Evolutionary conservation across 2,329 filamentous ascomycete genomes (phyloP), one percentile per base, ranked within the genome.

Genomic region (Cladosporium sp.): DNA sequence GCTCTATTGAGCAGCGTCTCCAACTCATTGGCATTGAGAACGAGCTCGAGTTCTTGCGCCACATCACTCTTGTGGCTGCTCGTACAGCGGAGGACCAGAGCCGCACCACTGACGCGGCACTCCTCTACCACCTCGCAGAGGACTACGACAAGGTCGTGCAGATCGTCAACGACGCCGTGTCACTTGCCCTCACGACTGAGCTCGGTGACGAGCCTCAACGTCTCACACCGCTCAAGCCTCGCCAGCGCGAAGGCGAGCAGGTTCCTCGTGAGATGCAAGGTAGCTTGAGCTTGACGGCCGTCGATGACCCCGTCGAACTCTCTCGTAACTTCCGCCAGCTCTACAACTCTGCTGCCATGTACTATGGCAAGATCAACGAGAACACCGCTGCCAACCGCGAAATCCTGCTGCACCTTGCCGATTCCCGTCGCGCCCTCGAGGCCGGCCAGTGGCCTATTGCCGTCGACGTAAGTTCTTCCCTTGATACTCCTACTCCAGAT

Each of bases 111-210:
- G 95, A 99, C 78, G 93, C 96, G 2, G 94, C 98, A 15, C 85
- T 99, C 60, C 84, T 99, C 61, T 98, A 96, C 78, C 94, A 99
- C 78, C 84, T 99, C 52, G 94, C 95, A 0, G 92, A 92, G 74
- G 93, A 99, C 77, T 98, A 96, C 77, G 93, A 99, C 77, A 93
- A 89, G 64, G 96, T 98, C n/a, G 88, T 97, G 52, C 83, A 87
- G 30, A 94, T 98, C 70, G 87, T 98, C 74, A 97, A 93, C 79
- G 90, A 93, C 47, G 90, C 93, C 3, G 84, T 99, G 41, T 96
- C 93, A 65, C 93, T 98, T 78, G 92, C 92, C 54, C 88, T 98
- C 67, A 90, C 92, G 14, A 85, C 94, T 12, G 93, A 96, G 73
- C 86, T 97, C 72, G 93, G 92, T 63, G 90, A 95, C 72, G 89